Conservation (phyloP, 371 early-diverging fungal species). For the Mortierella sp. region DNA sequence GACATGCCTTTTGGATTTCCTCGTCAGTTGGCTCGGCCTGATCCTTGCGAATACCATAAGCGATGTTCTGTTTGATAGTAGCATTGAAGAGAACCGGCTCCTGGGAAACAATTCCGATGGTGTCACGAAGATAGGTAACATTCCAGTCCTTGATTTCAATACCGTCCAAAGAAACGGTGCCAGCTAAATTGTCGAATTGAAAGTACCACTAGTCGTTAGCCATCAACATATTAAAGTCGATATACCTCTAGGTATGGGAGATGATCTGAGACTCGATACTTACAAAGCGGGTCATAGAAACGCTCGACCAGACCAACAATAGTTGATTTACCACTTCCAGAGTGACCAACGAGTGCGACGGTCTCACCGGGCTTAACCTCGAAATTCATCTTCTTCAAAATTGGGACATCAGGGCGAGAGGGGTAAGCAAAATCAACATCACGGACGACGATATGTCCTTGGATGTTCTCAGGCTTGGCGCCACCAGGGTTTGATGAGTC, state of each 20-base stretch:
- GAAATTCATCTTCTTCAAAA: conserved; percentile 69
- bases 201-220: neutral
- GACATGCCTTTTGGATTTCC: conserved; percentile 69
- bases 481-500: conserved; percentile 71
- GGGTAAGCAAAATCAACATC: conserved; percentile 80
- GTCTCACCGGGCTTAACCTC: conserved; percentile 77
- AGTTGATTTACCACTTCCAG: conserved; percentile 93
- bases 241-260: neutral
- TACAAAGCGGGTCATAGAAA: conserved; percentile 80
- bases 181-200: conserved; percentile 45
- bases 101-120: conserved; percentile 89
- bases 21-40: conserved; percentile 79
- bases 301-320: conserved; percentile 89
- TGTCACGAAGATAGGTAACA: conserved; percentile 78
- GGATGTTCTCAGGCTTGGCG: conserved; percentile 57
- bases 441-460: conserved; percentile 76
- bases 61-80: conserved; percentile 84
- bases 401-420: conserved; percentile 75
- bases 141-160: conserved; percentile 76
- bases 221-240: no score
- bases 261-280: conserved; percentile 6
- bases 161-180: conserved; percentile 80
- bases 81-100: conserved; percentile 91
- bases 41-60: conserved; percentile 69
- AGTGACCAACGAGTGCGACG: conserved; percentile 81